These are phyloP conservation scores for Gilbertella persicaria DNA, from an alignment of 371 early-diverging fungal genomes.

Conservation along the genomic window DNA sequence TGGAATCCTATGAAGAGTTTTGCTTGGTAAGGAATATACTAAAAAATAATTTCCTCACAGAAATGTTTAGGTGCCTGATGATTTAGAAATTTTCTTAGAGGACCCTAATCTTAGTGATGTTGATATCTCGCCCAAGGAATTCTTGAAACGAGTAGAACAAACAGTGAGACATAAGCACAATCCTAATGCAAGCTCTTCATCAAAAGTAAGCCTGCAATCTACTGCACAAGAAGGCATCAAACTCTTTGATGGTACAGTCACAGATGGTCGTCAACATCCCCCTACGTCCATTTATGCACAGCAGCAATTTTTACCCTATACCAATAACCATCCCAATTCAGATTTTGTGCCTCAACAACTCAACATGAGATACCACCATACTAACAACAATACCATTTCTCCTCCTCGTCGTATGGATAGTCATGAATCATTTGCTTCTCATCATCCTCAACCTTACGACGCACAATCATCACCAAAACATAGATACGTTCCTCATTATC, in stretches of 20 bases:
- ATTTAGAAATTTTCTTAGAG: conserved; percentile 44
- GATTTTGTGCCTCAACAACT: conserved; percentile 29
- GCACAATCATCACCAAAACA: background rate
- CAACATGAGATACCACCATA: conserved; percentile 24
- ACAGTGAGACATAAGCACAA: conserved; percentile 33
- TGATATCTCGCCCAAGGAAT: conserved; percentile 48
- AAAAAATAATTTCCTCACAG: background rate
- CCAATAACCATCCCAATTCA: conserved; percentile 34
- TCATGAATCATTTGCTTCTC: conserved; percentile 21
- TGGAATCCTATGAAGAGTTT: conserved; percentile 75
- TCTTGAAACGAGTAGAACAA: conserved; percentile 45
- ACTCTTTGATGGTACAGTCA: conserved; percentile 21
- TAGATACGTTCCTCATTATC: background rate
- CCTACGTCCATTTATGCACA: conserved; percentile 46
- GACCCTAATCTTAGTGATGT: conserved; percentile 41
- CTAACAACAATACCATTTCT: background rate
- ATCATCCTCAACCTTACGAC: background rate
- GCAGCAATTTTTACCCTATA: conserved; percentile 44
- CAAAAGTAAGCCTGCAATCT: conserved; percentile 17
- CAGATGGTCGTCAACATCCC: conserved; percentile 25
- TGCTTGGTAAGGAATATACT: conserved; percentile 57
- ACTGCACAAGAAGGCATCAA: conserved; percentile 8
- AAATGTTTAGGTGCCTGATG: conserved; percentile 40
- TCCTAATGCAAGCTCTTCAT: background rate
- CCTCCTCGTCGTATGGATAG: conserved; percentile 26